Conservation (phyloP, 2,329 filamentous ascomycete genomes). For the Ceratocystis eucalypticola region DNA sequence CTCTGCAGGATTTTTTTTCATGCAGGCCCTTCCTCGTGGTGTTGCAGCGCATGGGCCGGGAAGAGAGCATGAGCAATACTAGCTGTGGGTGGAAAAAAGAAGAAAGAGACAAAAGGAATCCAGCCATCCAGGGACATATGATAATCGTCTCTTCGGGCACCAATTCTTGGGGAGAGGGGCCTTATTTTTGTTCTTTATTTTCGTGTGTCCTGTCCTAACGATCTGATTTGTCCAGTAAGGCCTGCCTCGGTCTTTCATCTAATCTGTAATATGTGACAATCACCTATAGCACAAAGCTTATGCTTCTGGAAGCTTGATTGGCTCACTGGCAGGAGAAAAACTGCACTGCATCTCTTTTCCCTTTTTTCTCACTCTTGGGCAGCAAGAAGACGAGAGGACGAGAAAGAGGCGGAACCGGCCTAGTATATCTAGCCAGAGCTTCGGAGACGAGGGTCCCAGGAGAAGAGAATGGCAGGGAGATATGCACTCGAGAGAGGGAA, state of each 20-base stretch:
- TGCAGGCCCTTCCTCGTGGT: slow-evolving; percentile 1
- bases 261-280: too few species aligned
- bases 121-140: background rate
- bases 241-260: background rate
- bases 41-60: background rate
- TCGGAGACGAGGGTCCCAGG: background rate
- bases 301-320: slow-evolving; percentile 2
- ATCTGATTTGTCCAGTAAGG: background rate
- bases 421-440: background rate
- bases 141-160: background rate
- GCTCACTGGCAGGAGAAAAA: background rate
- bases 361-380: background rate
- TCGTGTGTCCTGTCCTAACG: background rate
- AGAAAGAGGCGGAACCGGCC: background rate
- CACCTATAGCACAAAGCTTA: background rate
- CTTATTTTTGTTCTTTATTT: background rate
- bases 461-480: too few species aligned
- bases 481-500: too few species aligned
- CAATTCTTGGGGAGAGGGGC: background rate
- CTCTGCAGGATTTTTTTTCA: background rate
- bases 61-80: slow-evolving; percentile 1
- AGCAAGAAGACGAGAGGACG: background rate
- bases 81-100: background rate
- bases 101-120: background rate
- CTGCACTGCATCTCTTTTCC: background rate